phyloP scores from a whole-genome alignment of 495 filamentous ascomycete species.

The Lophium mytilinum region DNA sequence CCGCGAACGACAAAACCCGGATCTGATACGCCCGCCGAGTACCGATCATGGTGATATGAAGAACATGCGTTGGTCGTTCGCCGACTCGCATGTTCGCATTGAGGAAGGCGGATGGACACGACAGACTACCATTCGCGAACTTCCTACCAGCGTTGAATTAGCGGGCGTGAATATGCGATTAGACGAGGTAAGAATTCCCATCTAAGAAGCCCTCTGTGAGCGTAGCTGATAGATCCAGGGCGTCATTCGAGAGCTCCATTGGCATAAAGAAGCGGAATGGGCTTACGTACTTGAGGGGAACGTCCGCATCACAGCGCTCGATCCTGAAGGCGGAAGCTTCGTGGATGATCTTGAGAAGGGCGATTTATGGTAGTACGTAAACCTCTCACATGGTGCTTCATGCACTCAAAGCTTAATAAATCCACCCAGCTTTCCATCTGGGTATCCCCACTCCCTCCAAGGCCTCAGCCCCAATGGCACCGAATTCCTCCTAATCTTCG shows the following conservation, averaged over 20 bases:
- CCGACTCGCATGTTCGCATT: conserved; percentile 53
- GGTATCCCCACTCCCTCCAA: conserved; percentile 62
- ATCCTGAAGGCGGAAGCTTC: conserved; percentile 60
- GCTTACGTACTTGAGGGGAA: conserved; percentile 54
- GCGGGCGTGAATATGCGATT: conserved; percentile 75
- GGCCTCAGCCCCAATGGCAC: conserved; percentile 57
- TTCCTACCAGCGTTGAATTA: conserved; percentile 59
- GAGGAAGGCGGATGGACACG: conserved; percentile 58
- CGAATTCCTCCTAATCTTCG: conserved; percentile 60
- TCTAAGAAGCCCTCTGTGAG: background rate
- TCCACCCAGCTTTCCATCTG: conserved; percentile 47
- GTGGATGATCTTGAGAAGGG: conserved; percentile 62
- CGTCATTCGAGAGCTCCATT: conserved; percentile 65
- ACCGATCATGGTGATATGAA: conserved; percentile 55
- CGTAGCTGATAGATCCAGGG: conserved; percentile 25
- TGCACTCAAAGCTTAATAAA: background rate
- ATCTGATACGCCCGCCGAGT: conserved; percentile 57
- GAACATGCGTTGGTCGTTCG: conserved; percentile 67
- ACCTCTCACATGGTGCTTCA: background rate
- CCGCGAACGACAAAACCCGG: conserved; percentile 55
- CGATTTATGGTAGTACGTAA: conserved; percentile 54
- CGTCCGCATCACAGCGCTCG: conserved; percentile 48
- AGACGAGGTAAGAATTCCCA: conserved; percentile 31
- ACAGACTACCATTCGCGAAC: conserved; percentile 61
- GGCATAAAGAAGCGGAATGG: conserved; percentile 68